Conservation (phyloP, 768 basidiomycete genomes). For the Coprinopsis strossmayeri region DNA sequence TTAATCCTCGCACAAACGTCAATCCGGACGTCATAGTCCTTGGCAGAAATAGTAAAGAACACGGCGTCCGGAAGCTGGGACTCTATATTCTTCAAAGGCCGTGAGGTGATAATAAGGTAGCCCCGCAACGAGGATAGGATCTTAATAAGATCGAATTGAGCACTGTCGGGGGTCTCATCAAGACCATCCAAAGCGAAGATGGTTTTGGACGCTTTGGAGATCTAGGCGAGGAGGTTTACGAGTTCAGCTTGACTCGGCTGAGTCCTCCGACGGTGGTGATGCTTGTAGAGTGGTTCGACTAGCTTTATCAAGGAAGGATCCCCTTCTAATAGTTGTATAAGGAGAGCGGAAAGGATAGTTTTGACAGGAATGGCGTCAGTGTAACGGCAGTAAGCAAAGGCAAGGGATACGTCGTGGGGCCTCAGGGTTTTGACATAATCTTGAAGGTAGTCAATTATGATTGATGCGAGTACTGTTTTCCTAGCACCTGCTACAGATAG, state of each 20-base stretch:
- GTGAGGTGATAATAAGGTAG: not conserved
- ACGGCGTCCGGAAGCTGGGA: not conserved
- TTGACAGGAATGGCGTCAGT: not conserved
- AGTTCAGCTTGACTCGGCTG: not conserved
- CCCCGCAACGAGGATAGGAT: not conserved
- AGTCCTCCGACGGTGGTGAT: not conserved
- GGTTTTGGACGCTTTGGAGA: not conserved
- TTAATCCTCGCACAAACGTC: not conserved
- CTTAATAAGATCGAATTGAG: not conserved
- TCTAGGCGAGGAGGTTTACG: not conserved
- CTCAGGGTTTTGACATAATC: not conserved
- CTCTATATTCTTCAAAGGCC: not conserved
- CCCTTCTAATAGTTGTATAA: not conserved
- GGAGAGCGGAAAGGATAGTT: not conserved
- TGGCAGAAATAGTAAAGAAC: not conserved
- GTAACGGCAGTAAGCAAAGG: not conserved
- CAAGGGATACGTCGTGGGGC: not conserved
- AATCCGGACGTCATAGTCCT: not conserved
- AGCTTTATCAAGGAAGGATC: not conserved
- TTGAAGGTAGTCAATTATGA: not conserved
- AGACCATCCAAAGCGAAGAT: not conserved
- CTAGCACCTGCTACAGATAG: not conserved
- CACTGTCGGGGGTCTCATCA: not conserved
- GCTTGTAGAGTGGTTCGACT: not conserved
- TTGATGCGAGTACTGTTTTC: not conserved